These are phyloP conservation scores for Aureobasidium subglaciale DNA, from an alignment of 2,329 filamentous ascomycete species.

Conservation along the genomic window DNA sequence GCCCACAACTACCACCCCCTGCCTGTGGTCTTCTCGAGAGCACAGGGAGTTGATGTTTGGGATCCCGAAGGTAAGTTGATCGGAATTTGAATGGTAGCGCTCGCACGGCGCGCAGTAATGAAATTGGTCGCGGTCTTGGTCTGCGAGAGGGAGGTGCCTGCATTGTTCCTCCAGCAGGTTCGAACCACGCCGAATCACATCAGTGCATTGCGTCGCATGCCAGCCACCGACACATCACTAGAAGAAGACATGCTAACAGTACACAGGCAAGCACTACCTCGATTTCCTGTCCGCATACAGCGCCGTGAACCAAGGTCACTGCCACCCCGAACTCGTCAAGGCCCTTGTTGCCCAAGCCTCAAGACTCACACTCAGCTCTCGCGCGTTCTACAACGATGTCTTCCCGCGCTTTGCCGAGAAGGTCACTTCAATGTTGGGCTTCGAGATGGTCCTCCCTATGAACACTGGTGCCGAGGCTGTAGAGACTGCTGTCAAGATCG, in stretches of 20 bases:
- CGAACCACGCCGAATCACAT: background rate
- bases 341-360: slow-evolving; percentile 83
- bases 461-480: slow-evolving; percentile 96
- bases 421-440: slow-evolving; percentile 80
- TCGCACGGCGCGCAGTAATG: too few species aligned
- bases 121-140: too few species aligned
- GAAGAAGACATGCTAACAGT: background rate
- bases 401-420: slow-evolving; percentile 95
- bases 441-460: slow-evolving; percentile 98
- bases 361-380: slow-evolving; percentile 82
- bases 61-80: slow-evolving; percentile 74
- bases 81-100: background rate
- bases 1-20: slow-evolving; percentile 99
- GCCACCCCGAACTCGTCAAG: slow-evolving; percentile 91
- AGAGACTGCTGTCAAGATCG: slow-evolving; percentile 93
- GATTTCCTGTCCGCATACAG: slow-evolving; percentile 98
- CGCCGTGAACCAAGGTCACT: slow-evolving; percentile 96
- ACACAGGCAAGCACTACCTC: slow-evolving; percentile 66
- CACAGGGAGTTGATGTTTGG: slow-evolving; percentile 84
- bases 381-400: slow-evolving; percentile 97
- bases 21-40: slow-evolving; percentile 84
- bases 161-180: too few species aligned
- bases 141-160: background rate
- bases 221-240: too few species aligned
- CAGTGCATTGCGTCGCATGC: background rate